A percentile compares a stretch with the other conserved stretches of the same genome.
Conservation (phyloP, 345 rosid species). For the Hypericum androsaemum region DNA sequence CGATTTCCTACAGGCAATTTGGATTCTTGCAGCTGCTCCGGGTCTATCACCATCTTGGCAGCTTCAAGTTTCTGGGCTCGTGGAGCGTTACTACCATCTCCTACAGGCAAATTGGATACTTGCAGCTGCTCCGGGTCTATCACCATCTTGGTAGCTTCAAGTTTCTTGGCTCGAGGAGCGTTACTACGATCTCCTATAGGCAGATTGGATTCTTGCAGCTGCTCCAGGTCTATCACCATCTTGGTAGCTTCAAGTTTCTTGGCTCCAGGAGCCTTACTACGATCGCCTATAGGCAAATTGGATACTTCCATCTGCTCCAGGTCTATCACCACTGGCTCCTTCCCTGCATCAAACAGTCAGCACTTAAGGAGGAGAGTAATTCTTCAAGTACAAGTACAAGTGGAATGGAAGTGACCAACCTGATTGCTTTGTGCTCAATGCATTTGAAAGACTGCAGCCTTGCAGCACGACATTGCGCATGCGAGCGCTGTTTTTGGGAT, state of each 20-base stretch:
- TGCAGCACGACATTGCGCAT: conserved; percentile 1
- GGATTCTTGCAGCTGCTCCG: too few species aligned
- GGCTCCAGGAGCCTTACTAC: neutral
- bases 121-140: too few species aligned
- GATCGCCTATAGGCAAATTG: neutral
- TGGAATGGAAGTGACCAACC: conserved; percentile 9
- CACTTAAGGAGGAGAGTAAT: neutral
- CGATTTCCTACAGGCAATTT: too few species aligned
- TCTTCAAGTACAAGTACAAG: neutral
- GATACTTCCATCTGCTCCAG: neutral
- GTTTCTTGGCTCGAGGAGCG: neutral
- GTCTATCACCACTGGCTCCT: conserved; percentile 2
- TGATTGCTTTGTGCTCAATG: conserved; percentile 5
- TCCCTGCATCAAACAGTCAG: conserved; percentile 12
- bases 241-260: conserved; percentile 2
- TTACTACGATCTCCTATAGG: neutral
- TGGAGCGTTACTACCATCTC: too few species aligned
- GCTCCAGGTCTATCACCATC: neutral
- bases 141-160: neutral
- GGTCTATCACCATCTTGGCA: too few species aligned
- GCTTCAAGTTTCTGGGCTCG: too few species aligned
- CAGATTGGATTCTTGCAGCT: too few species aligned
- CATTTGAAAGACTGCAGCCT: conserved; percentile 1
- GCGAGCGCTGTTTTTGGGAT: neutral
- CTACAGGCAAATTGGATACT: too few species aligned